Conservation (phyloP, 805 yeast genomes). For the Teunomyces stri region DNA sequence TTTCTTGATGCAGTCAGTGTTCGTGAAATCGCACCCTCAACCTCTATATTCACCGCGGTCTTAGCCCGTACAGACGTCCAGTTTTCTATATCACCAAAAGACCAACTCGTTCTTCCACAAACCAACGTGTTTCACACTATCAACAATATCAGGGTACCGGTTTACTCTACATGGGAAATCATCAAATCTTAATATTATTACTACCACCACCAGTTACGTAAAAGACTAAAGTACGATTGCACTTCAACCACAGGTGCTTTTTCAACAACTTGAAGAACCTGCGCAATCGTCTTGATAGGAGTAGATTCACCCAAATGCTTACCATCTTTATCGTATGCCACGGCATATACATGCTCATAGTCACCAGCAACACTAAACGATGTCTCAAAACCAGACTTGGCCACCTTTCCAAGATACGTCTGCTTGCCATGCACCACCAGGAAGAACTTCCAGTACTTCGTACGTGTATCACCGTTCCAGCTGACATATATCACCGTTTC, state of each 20-base stretch:
- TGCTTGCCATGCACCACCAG: slow-evolving; percentile 12
- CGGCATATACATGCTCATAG: slow-evolving; percentile 11
- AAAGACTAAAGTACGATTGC: not conserved
- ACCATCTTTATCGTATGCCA: slow-evolving; percentile 14
- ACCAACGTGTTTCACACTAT: not conserved
- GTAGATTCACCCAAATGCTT: slow-evolving; percentile 13
- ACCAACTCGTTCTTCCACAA: slow-evolving; percentile 5
- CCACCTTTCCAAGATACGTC: slow-evolving; percentile 14
- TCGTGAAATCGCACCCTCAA: not conserved
- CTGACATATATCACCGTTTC: slow-evolving; percentile 25
- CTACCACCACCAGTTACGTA: not conserved
- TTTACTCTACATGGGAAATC: not conserved
- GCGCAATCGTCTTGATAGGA: not conserved
- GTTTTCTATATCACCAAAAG: slow-evolving; percentile 4
- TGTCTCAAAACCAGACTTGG: slow-evolving; percentile 31
- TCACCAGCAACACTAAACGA: slow-evolving; percentile 4
- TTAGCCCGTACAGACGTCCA: slow-evolving; percentile 8
- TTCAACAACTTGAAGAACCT: not conserved
- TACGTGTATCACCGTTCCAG: slow-evolving; percentile 41
- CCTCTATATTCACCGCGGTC: not conserved
- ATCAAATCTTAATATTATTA: not conserved
- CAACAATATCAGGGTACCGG: not conserved
- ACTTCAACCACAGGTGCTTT: not conserved
- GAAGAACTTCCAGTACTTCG: slow-evolving; percentile 28
- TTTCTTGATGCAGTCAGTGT: slow-evolving; percentile 9